A percentile compares a stretch with the other conserved stretches of the same genome.
Conservation (phyloP, 2,329 filamentous ascomycete genomes). For the Scedosporium minutisporum region DNA sequence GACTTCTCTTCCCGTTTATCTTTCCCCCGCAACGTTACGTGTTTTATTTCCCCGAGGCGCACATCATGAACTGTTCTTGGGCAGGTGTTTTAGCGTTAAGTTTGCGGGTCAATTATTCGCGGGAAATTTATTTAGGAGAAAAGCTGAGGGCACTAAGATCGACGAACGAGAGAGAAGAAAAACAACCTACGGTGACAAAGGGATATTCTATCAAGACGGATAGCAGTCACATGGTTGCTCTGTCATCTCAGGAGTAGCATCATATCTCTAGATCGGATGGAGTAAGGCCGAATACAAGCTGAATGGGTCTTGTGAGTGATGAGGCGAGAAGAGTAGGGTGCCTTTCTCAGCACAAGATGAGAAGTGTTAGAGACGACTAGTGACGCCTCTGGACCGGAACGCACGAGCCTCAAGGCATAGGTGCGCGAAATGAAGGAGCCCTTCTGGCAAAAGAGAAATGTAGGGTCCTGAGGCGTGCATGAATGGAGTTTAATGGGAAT, state of each 20-base stretch:
- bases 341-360: no score
- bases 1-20: neutral
- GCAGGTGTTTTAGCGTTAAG: neutral
- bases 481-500: neutral
- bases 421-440: neutral
- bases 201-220: no score
- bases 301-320: no score
- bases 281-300: no score
- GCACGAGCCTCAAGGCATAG: neutral
- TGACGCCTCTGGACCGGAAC: neutral
- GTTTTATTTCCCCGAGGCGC: neutral
- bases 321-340: no score
- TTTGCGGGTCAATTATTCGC: neutral
- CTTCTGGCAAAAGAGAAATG: neutral
- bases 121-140: neutral
- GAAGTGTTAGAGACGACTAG: neutral
- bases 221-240: no score
- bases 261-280: no score
- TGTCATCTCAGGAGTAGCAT: no score
- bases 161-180: neutral
- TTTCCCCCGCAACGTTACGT: slow-evolving; percentile 3
- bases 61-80: neutral
- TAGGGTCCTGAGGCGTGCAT: neutral
- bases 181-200: neutral
- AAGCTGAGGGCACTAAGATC: neutral